phyloP scores from a whole-genome alignment of 2,329 filamentous ascomycete species.

The Celoporthe dispersa region DNA sequence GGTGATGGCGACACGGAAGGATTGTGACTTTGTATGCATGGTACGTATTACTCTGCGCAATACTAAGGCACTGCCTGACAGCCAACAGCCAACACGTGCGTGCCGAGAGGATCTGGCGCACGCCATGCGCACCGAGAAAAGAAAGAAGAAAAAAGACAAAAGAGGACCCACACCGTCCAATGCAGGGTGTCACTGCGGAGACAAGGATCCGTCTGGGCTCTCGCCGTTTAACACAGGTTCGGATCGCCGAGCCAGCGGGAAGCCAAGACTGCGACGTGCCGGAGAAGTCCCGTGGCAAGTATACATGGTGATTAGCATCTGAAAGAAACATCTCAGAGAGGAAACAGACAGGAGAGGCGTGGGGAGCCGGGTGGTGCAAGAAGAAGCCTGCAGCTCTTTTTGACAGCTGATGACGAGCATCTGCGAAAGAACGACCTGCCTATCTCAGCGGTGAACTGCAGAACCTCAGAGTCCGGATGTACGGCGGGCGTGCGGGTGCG shows the following conservation, averaged over 20 bases:
- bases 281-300: neutral
- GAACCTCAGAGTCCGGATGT: neutral
- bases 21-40: neutral
- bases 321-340: neutral
- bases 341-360: neutral
- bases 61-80: neutral
- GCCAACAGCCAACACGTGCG: neutral
- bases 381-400: neutral
- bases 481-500: neutral
- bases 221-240: neutral
- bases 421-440: neutral
- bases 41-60: neutral
- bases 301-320: no score
- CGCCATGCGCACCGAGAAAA: neutral
- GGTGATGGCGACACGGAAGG: neutral
- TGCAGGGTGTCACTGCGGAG: constrained; percentile 1
- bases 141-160: neutral
- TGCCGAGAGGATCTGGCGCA: neutral
- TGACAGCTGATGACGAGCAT: neutral
- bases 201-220: neutral
- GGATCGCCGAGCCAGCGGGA: neutral
- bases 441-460: neutral
- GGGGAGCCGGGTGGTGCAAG: neutral
- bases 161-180: neutral
- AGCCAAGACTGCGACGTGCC: neutral